Percentiles rank a stretch among this genome's conserved stretches.
These are phyloP conservation scores for Skeletonema menzelii DNA, from an alignment of 108 stramenopile genomes.

Conservation along the genomic window DNA sequence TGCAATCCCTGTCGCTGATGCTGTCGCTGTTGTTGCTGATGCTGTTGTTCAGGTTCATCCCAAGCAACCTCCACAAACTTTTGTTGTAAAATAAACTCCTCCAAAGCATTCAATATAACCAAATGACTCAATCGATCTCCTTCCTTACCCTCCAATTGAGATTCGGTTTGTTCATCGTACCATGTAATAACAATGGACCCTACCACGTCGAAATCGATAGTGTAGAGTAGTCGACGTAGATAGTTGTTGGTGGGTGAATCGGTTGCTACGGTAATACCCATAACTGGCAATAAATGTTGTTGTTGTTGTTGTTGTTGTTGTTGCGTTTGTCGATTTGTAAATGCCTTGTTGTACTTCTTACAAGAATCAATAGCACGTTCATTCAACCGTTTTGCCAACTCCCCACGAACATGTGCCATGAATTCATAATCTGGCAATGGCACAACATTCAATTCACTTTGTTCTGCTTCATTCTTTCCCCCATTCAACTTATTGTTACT, in stretches of 20 bases:
- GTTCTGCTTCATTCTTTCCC: neutral
- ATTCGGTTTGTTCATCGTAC: constrained; percentile 40
- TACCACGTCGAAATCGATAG: constrained; percentile 22
- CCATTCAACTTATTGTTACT: neutral
- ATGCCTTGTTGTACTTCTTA: neutral
- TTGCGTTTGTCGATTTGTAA: neutral
- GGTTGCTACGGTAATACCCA: constrained; percentile 37
- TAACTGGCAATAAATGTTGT: constrained; percentile 17
- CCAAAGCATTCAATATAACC: constrained; percentile 23
- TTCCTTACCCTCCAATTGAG: constrained; percentile 10
- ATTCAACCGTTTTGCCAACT: constrained; percentile 13
- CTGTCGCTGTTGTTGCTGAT: neutral
- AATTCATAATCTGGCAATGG: constrained; percentile 42
- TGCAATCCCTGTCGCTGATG: neutral
- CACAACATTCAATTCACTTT: constrained; percentile 20
- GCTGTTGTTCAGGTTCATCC: neutral
- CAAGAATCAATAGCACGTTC: constrained; percentile 17
- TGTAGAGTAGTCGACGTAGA: constrained; percentile 37
- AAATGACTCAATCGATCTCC: constrained; percentile 23
- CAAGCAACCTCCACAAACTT: constrained; percentile 29
- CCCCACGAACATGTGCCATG: constrained; percentile 12
- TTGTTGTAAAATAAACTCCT: constrained; percentile 16
- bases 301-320: neutral
- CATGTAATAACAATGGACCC: constrained; percentile 45
- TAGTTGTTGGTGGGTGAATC: constrained; percentile 38